A percentile compares a stretch with the other conserved stretches of the same genome.
Conservation (phyloP, 1,139 yeast genomes). For the Suhomyces maxii region DNA sequence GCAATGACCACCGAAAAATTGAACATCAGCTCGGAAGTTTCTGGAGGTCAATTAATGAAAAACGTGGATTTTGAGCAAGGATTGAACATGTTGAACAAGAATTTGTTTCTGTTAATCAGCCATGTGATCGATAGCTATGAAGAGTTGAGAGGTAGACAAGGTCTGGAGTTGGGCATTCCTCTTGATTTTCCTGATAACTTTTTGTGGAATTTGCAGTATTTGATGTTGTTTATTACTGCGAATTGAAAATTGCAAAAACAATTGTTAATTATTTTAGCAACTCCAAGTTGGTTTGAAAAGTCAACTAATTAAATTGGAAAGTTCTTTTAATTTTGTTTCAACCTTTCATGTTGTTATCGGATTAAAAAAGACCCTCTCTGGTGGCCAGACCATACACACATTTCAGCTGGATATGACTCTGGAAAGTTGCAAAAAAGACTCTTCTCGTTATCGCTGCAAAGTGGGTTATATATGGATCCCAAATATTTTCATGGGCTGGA, state of each 20-base stretch:
- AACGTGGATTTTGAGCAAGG: slow-evolving; percentile 39
- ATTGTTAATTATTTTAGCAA: too few relatives aligned
- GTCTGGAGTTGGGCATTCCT: slow-evolving; percentile 27
- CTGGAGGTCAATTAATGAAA: slow-evolving; percentile 13
- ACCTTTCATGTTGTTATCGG: too few relatives aligned
- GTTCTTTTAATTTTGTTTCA: too few relatives aligned
- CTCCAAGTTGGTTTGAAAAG: too few relatives aligned
- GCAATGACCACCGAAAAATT: slow-evolving; percentile 23
- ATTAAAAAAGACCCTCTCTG: too few relatives aligned
- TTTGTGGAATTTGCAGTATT: slow-evolving; percentile 43
- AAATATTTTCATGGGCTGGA: too few relatives aligned
- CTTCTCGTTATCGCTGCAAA: too few relatives aligned
- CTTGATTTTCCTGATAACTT: slow-evolving; percentile 43
- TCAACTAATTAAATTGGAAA: too few relatives aligned
- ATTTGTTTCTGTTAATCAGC: slow-evolving; percentile 29
- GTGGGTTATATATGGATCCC: too few relatives aligned
- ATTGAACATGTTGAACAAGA: slow-evolving; percentile 33
- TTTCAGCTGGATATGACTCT: too few relatives aligned
- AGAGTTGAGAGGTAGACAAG: slow-evolving; percentile 14
- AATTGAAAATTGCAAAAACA: background rate
- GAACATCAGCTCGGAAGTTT: slow-evolving; percentile 11
- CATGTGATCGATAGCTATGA: slow-evolving; percentile 22
- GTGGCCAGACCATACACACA: too few relatives aligned
- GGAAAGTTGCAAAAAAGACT: too few relatives aligned
- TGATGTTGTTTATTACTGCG: slow-evolving; percentile 38